Base-by-base conservation (phyloP, 805 yeast genomes). In the Ogataea sp. region DNA sequence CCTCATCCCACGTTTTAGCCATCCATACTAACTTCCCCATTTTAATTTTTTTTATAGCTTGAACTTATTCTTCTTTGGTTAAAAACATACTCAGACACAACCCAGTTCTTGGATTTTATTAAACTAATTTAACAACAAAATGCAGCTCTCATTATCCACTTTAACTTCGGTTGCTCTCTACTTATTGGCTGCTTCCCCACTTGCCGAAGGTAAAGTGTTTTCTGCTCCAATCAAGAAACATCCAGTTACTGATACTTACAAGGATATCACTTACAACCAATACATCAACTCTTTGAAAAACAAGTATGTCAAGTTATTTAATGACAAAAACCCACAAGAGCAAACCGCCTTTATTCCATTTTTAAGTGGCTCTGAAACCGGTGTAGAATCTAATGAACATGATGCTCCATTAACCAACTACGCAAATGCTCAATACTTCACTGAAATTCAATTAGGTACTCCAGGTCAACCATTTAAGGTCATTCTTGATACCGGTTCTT, bases 391-490 rank as follows among this genome's bases (percentile, higher is more conserved):
- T 8, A 11, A 11, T 23, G 26, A 23, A 23, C 87, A 82, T 58
- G 82, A 83, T 48, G 71, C 86, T 36, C 97, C 97, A 13, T 74
- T 93, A 61, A 81, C 93, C 48, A 89, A 93, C 70, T 93, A 90
- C 64, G 65, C 86, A 66, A 93, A 93, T 61, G 97, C 97, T 32
- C 98, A 93, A 68, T 90, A 93, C 66, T 93, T 73, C 61, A 83
- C 98, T 33, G 97, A 90, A 57, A 84, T 93, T 52, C 70, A 78
- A 42, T 56, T 93, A 43, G 98, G 98, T 51, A 83, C 96, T 31
- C 98, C 98, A 9, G 86, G 84, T 37, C 98, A 93, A 69, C 61
- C 75, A 15, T 93, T 93, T 67, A 90, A 90, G 71, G 97, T 93
- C 37, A 78, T 93, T 46, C 71, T 93, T 55, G 98, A 93, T 64